phyloP scores from a whole-genome alignment of 768 basidiomycete species.

The Boletus eberwhitei region DNA sequence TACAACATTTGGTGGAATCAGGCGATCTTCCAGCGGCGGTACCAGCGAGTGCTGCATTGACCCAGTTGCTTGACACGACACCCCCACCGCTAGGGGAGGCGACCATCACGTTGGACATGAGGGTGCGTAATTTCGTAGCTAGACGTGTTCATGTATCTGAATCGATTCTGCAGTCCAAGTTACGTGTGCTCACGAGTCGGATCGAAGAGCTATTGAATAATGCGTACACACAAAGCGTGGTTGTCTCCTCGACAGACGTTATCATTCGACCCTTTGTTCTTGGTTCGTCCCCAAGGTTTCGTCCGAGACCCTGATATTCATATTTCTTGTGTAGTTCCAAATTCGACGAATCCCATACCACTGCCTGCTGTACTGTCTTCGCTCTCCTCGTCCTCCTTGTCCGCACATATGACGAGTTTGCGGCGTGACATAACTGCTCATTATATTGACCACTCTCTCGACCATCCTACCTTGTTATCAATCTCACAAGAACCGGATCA shows the following conservation, averaged over 20 bases:
- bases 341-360: slow-evolving; percentile 47
- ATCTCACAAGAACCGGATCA: slow-evolving; percentile 34
- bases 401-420: slow-evolving; percentile 54
- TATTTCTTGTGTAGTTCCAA: slow-evolving; percentile 45
- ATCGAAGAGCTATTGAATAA: slow-evolving; percentile 71
- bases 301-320: slow-evolving; percentile 1
- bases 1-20: slow-evolving; percentile 45
- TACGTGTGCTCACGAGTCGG: slow-evolving; percentile 52
- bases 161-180: slow-evolving; percentile 43
- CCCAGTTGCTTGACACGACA: slow-evolving; percentile 42
- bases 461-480: slow-evolving; percentile 46
- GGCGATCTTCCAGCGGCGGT: slow-evolving; percentile 69
- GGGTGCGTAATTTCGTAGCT: slow-evolving; percentile 42
- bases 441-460: slow-evolving; percentile 58
- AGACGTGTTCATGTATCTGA: background rate
- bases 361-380: slow-evolving; percentile 58
- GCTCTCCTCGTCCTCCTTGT: slow-evolving; percentile 51
- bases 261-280: slow-evolving; percentile 50
- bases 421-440: slow-evolving; percentile 61
- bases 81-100: slow-evolving; percentile 53
- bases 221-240: slow-evolving; percentile 59
- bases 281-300: slow-evolving; percentile 39
- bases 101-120: slow-evolving; percentile 51
- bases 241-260: slow-evolving; percentile 48
- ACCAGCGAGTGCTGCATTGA: slow-evolving; percentile 39